These are phyloP conservation scores for Fusarium nodosum DNA, from an alignment of 2,329 filamentous ascomycete genomes.

Conservation along the genomic window DNA sequence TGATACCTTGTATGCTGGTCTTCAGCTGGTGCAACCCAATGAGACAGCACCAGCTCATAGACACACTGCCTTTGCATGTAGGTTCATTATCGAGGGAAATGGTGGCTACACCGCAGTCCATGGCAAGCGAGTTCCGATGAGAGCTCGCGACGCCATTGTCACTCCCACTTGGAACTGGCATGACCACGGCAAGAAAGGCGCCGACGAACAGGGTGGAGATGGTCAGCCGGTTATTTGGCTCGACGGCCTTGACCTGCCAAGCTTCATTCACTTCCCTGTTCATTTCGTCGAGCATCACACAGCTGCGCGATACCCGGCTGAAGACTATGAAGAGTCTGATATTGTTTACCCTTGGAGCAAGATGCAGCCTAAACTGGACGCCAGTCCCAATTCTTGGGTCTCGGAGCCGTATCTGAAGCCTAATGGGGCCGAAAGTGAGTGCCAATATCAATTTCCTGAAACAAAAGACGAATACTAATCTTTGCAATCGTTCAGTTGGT, in stretches of 20 bases:
- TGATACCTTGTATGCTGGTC: slow-evolving; percentile 69
- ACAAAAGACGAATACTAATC: no score
- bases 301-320: slow-evolving; percentile 61
- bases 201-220: slow-evolving; percentile 48
- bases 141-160: slow-evolving; percentile 67
- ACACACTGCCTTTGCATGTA: slow-evolving; percentile 67
- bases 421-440: slow-evolving; percentile 51
- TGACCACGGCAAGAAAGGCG: slow-evolving; percentile 69
- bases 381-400: neutral
- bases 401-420: slow-evolving; percentile 52
- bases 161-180: slow-evolving; percentile 72
- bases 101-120: slow-evolving; percentile 69
- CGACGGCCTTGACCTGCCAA: slow-evolving; percentile 67
- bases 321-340: slow-evolving; percentile 58
- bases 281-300: slow-evolving; percentile 67
- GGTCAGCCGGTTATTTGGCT: slow-evolving; percentile 67
- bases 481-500: slow-evolving; percentile 27
- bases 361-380: slow-evolving; percentile 61
- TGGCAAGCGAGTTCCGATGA: slow-evolving; percentile 65
- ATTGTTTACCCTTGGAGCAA: slow-evolving; percentile 64
- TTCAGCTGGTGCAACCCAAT: slow-evolving; percentile 69
- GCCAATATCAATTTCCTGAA: no score
- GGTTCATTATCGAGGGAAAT: slow-evolving; percentile 69
- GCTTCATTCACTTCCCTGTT: slow-evolving; percentile 63
- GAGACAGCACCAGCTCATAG: slow-evolving; percentile 68